Evolutionary conservation across 139 green algal species (phyloP), one percentile per base, ranked within the genome.

Genomic region (Limnomonas spitsbergensis): DNA sequence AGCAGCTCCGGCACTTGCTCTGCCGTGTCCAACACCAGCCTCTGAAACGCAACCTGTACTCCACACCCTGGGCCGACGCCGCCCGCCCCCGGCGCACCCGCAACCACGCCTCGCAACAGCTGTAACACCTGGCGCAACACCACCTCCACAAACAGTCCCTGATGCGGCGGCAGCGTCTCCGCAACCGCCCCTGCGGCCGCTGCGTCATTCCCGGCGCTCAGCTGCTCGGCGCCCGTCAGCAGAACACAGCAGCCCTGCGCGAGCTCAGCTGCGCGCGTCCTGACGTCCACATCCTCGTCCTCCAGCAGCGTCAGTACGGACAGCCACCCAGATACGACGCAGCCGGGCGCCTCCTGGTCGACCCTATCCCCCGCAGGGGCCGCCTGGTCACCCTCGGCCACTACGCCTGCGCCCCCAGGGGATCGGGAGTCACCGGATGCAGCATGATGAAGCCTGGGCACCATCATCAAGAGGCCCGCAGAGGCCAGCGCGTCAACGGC

Each of bases 241-340:
- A n/a, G n/a, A n/a, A n/a, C n/a, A 14, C 14, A 32, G 36, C 70
- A 38, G 9, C 6, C 6, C 70, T 77, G 84, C 1, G 53, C 78
- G 38, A 77, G n/a, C 32, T 47, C 39, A 4, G 80, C 78, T 9
- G 82, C 82, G 7, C 69, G 37, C 38, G 69, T n/a, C 24, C 90
- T 61, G 37, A 96, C 88, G 2, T 82, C 80, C 3, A 81, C 79
- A 26, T 96, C 92, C 38, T 97, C 92, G 71, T 97, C 92, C 76
- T 97, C 89, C 69, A 93, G 75, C 24, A 96, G 81, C 36, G 39
- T 24, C 35, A 94, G 40, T 27, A 73, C 80, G 2, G 78, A 31
- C 2, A 56, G 72, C 92, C 92, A 97, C 0, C 75, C 84, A 0
- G 40, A 40, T n/a, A 93, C 66, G 0, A 80, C 69, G 61, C 47